Evolutionary conservation across 345 rosid genomes (phyloP), one percentile per base, ranked within the genome.

Genomic region (Gossypium sturtianum): DNA sequence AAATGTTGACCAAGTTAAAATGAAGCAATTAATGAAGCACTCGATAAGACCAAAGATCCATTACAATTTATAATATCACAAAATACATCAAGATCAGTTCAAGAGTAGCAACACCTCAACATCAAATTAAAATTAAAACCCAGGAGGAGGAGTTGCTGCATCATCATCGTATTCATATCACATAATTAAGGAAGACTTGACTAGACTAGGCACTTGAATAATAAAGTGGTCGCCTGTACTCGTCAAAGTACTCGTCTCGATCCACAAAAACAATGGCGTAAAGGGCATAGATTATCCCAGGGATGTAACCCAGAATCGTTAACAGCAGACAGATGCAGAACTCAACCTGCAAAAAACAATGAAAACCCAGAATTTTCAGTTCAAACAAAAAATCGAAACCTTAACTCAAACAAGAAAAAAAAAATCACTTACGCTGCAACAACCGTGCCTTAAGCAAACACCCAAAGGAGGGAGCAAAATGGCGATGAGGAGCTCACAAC

Each of bases 241-340:
- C 99, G 43, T 91, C 88, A 52, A 87, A 93, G 85, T 77, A 95
- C 76, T 90, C 87, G 3, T 93, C 94, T 0, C 94, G 96, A 70
- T 95, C 74, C 75, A 95, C 58, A 75, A 85, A 95, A 71, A 91
- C 83, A 45, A 95, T 95, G 8, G 90, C 93, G 70, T 95, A 95
- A 45, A 95, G 74, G 0, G 99, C 99, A 53, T 95, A 93, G 72
- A 95, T 93, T 57, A 95, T 95, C 20, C 99, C 99, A 2, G 97
- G 99, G 34, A 95, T 20, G 74, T 93, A 95, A 7, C 99, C 99
- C n/a, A 93, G 86, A 64, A 91, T 80, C 7, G 98, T 95, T 66
- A 95, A 76, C 12, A 93, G 62, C 85, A 93, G 69, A 52, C 99
- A 95, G 23, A 95, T 56, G 20, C 60, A 56, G 23, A 56, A 56